phyloP scores from a whole-genome alignment of 345 rosid genomes.

The Lagerstroemia speciosa region DNA sequence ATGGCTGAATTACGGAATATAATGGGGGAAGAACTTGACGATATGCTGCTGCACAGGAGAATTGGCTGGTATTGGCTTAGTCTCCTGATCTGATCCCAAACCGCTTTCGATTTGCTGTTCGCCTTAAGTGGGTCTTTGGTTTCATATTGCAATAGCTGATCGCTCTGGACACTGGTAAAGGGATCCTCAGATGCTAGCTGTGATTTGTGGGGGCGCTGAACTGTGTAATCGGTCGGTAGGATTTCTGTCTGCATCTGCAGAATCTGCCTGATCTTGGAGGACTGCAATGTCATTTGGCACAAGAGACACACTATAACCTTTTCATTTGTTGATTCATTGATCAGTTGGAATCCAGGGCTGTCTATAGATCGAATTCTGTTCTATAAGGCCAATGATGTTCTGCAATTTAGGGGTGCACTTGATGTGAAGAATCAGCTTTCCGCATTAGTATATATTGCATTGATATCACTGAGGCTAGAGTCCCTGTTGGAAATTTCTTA shows the following conservation, averaged over 20 bases:
- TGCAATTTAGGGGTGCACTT: not conserved
- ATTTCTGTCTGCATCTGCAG: not conserved
- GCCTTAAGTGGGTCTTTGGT: not conserved
- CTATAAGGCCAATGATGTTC: too few relatives aligned
- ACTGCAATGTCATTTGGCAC: not conserved
- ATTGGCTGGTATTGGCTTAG: not conserved
- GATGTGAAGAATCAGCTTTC: not conserved
- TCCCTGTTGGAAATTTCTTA: not conserved
- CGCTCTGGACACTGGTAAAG: too few relatives aligned
- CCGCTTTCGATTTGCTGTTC: too few relatives aligned
- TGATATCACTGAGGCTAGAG: not conserved
- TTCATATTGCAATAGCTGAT: not conserved
- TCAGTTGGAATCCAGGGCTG: not conserved
- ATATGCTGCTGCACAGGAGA: too few relatives aligned
- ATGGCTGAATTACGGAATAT: not conserved
- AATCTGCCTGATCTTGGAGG: not conserved
- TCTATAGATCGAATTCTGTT: too few relatives aligned
- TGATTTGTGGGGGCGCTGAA: not conserved
- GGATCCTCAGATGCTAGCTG: not conserved
- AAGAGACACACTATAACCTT: not conserved
- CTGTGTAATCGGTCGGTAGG: not conserved
- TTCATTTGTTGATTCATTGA: not conserved
- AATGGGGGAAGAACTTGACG: not conserved
- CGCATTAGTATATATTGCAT: not conserved
- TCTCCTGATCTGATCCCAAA: too few relatives aligned